Percentiles rank a stretch among this genome's conserved stretches.
These are phyloP conservation scores for Teratosphaeria destructans DNA, from an alignment of 2,329 filamentous ascomycete species.

Conservation along the genomic window DNA sequence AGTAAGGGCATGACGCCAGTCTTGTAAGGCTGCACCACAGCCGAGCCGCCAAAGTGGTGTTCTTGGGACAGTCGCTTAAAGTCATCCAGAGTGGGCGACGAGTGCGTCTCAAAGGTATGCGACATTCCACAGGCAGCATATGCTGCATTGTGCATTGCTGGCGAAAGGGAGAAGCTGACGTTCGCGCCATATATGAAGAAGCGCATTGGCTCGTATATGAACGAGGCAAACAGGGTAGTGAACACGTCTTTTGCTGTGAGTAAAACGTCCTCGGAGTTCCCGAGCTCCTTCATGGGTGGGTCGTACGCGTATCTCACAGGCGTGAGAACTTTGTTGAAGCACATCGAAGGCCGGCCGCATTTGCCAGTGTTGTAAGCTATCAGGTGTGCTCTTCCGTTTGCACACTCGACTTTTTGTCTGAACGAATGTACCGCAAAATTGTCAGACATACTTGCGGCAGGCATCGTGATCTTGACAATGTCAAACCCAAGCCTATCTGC, in stretches of 20 bases:
- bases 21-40: constrained; percentile 64
- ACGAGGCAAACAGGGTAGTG: constrained; percentile 54
- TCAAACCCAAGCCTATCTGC: constrained; percentile 51
- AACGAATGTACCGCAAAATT: constrained; percentile 52
- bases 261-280: constrained; percentile 1
- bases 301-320: constrained; percentile 33
- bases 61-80: constrained; percentile 56
- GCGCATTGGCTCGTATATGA: constrained; percentile 57
- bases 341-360: constrained; percentile 53
- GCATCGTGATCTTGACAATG: constrained; percentile 51
- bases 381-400: constrained; percentile 12
- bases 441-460: constrained; percentile 48
- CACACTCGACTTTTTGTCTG: constrained; percentile 35
- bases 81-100: constrained; percentile 51
- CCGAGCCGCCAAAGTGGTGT: constrained; percentile 60
- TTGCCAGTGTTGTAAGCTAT: constrained; percentile 46
- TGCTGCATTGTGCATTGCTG: constrained; percentile 66
- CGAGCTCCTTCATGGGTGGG: not conserved
- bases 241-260: constrained; percentile 55
- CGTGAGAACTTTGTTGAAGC: constrained; percentile 55
- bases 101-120: constrained; percentile 55
- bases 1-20: constrained; percentile 57
- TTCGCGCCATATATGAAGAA: constrained; percentile 67
- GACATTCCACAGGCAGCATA: constrained; percentile 57
- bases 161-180: constrained; percentile 62